Evolutionary conservation across 441 rosid species (phyloP).

Genomic region (Arabidopsis hybrid): DNA sequence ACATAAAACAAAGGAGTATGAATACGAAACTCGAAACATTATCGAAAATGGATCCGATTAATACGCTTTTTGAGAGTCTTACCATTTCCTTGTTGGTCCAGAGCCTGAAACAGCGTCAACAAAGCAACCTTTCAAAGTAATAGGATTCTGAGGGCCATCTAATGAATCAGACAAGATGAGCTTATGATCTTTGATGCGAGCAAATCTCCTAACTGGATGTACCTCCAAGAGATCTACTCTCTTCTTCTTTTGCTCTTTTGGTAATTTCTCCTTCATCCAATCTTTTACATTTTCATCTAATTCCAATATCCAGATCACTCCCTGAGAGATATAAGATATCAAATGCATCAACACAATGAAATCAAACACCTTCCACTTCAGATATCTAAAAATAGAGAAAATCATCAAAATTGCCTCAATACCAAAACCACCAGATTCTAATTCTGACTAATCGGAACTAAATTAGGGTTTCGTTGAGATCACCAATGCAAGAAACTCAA

Average conservation of each 20-base stretch:
- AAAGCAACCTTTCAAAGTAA: conserved; percentile 66
- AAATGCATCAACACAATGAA: background rate
- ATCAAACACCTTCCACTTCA: background rate
- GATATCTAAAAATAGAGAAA: conserved; percentile 3
- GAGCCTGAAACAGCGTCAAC: conserved; percentile 91
- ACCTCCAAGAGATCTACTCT: conserved; percentile 66
- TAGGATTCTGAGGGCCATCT: conserved; percentile 51
- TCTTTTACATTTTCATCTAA: conserved; percentile 60
- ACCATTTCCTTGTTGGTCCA: conserved; percentile 81
- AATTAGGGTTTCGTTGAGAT: background rate
- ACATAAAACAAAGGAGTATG: conserved; percentile 3
- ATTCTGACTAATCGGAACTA: background rate
- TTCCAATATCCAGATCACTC: conserved; percentile 85
- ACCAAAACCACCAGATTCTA: conserved; percentile 8
- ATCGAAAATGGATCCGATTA: too few relatives aligned
- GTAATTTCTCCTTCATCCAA: conserved; percentile 49
- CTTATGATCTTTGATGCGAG: conserved; percentile 62
- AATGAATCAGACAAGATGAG: conserved; percentile 57
- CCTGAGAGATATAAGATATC: conserved; percentile 53
- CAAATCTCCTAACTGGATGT: conserved; percentile 66
- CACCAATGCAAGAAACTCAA: conserved; percentile 3
- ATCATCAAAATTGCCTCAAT: background rate
- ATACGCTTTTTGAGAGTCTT: too few relatives aligned
- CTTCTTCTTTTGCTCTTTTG: conserved; percentile 72
- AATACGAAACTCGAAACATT: background rate